Evolutionary conservation across 208 protist species (phyloP), one percentile per base, ranked within the genome.

Genomic region (Leishmania tropica): DNA sequence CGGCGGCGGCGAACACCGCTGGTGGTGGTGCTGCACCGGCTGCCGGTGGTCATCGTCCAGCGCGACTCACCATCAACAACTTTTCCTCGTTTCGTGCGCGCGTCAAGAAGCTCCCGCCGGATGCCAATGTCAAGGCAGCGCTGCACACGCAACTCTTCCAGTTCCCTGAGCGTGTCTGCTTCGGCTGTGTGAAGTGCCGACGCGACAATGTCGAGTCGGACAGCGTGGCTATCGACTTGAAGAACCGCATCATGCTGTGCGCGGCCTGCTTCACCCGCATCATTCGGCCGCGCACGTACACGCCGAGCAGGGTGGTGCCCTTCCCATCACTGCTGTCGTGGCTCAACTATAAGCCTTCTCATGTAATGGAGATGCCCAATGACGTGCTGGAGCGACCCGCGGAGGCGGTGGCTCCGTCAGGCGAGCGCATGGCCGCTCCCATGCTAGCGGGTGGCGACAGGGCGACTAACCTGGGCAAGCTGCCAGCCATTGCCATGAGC

Each of bases 271-370:
- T 95, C 70, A 91, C 90, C 15, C 91, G 93, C 70, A 90, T 95
- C 53, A 89, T 96, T 35, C 90, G 93, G 2, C 93, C 93, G 0
- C 90, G 90, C 56, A 88, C 86, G 71, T 96, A 95, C 87, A 84
- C 81, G 40, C 93, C 92, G 6, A 95, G 84, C 75, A 89, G 93
- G 75, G 84, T 94, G 62, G 91, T 96, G 15, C 93, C 93, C 3
- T 96, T 96, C 83, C 93, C 93, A 2, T 96, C 93, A 6, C 87
- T 96, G 70, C 87, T 96, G 58, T 95, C 93, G 60, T 96, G 93
- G 92, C 86, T 96, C 21, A 88, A 93, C 79, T 96, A 96, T 87
- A 89, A 85, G 76, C 93, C 93, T 8, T 78, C 84, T 31, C 78
- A 86, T 74, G 93, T 91, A 75, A 92, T 90, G 82, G 84, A 89